Evolutionary conservation across 176 grass and related monocot species (phyloP).

Genomic region (Echinochloa phyllopogon): DNA sequence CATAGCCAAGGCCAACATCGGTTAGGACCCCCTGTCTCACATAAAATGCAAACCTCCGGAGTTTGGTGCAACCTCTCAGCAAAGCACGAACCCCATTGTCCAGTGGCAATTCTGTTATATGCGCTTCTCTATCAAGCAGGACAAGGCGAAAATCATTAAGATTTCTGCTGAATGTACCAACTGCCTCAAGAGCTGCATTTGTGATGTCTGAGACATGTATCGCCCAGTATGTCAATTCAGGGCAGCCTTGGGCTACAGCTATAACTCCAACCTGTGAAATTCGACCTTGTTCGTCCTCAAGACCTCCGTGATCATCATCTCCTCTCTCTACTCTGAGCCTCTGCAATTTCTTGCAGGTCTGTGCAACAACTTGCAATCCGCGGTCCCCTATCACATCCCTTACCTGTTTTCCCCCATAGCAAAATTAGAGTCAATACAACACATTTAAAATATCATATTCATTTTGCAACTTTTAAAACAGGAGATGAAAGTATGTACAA

Average conservation of each 20-base stretch:
- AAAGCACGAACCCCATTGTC: slow-evolving; percentile 87
- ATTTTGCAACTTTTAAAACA: slow-evolving; percentile 31
- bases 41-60: slow-evolving; percentile 91
- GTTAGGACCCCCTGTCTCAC: slow-evolving; percentile 89
- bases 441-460: neutral
- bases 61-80: slow-evolving; percentile 81
- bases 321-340: slow-evolving; percentile 94
- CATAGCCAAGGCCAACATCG: slow-evolving; percentile 78
- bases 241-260: slow-evolving; percentile 75
- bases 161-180: slow-evolving; percentile 76
- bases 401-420: slow-evolving; percentile 58
- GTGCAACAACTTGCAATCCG: slow-evolving; percentile 82
- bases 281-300: slow-evolving; percentile 84
- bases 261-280: slow-evolving; percentile 80
- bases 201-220: slow-evolving; percentile 92
- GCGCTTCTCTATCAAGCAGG: slow-evolving; percentile 78
- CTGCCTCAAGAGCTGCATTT: slow-evolving; percentile 86
- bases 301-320: slow-evolving; percentile 80
- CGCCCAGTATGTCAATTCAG: slow-evolving; percentile 77
- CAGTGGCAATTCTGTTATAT: slow-evolving; percentile 75
- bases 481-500: slow-evolving; percentile 16
- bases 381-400: slow-evolving; percentile 93
- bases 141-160: slow-evolving; percentile 96
- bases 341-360: slow-evolving; percentile 88
- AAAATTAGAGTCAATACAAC: slow-evolving; percentile 32